A percentile compares a stretch with the other conserved stretches of the same genome.
Evolutionary conservation across 331 rosid species (phyloP).

Genomic region (Pyrus hybrid): DNA sequence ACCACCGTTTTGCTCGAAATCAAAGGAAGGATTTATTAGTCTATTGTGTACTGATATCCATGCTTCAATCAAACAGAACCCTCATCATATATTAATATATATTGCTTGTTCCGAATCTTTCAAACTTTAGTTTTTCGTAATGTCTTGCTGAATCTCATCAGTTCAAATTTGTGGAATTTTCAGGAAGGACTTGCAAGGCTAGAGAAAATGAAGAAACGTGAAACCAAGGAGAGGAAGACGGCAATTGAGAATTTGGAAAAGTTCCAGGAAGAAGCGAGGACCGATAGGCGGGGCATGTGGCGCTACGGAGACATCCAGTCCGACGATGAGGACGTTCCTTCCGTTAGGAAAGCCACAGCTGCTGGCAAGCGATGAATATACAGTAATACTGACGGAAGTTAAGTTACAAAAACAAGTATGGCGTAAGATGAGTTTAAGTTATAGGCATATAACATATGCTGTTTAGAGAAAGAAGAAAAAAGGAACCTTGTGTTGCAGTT

Average conservation of each 20-base stretch:
- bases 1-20: background rate
- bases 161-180: constrained; percentile 17
- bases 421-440: constrained; percentile 25
- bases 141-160: background rate
- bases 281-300: constrained; percentile 77
- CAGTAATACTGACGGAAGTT: constrained; percentile 6
- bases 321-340: constrained; percentile 78
- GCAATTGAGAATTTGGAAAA: constrained; percentile 73
- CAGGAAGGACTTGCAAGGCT: constrained; percentile 90
- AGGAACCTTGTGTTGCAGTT: constrained; percentile 25
- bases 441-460: constrained; percentile 29
- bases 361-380: constrained; percentile 55
- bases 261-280: constrained; percentile 75
- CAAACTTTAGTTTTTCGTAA: background rate
- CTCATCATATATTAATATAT: background rate
- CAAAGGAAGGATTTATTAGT: background rate
- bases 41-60: background rate
- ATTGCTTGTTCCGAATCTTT: background rate
- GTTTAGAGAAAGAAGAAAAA: background rate
- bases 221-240: constrained; percentile 50
- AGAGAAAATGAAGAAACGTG: constrained; percentile 80
- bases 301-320: constrained; percentile 86
- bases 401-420: constrained; percentile 24
- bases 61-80: background rate
- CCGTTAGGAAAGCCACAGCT: constrained; percentile 47